A percentile compares a stretch with the other conserved stretches of the same genome.
phyloP scores from a whole-genome alignment of 148 eudicot genomes.

The Camellia granthamiana region DNA sequence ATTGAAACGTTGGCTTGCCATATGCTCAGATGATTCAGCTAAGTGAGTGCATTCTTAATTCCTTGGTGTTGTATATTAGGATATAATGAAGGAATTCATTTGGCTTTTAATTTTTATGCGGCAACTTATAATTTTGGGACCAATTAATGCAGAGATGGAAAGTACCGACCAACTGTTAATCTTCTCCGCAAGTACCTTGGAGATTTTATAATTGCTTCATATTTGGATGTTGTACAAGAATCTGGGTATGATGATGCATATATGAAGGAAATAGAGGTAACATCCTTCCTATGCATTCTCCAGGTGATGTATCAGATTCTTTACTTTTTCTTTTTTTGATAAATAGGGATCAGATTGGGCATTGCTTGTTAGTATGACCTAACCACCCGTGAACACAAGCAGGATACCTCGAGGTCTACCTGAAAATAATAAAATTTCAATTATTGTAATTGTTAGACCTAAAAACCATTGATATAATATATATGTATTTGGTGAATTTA shows the following conservation, averaged over 20 bases:
- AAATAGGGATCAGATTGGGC: no score
- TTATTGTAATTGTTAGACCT: not conserved
- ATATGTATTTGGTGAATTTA: not conserved
- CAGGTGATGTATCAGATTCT: not conserved
- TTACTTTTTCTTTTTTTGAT: not conserved
- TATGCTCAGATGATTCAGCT: constrained; percentile 74
- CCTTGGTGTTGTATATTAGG: not conserved
- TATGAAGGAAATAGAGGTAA: constrained; percentile 91
- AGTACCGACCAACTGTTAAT: constrained; percentile 51
- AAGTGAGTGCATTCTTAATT: constrained; percentile 44
- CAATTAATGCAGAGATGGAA: constrained; percentile 61
- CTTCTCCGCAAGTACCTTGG: constrained; percentile 92
- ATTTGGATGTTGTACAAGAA: constrained; percentile 63
- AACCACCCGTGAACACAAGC: not conserved
- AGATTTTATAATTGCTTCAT: constrained; percentile 80
- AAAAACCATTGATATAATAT: not conserved
- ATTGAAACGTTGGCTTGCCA: constrained; percentile 86
- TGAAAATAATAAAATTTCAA: not conserved
- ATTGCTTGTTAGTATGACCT: not conserved
- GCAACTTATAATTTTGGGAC: not conserved
- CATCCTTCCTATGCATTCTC: constrained; percentile 6
- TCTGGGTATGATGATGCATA: constrained; percentile 75
- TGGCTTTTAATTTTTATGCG: not conserved
- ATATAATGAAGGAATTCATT: not conserved
- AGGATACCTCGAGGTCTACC: not conserved